These are phyloP conservation scores for Naganishia onofrii DNA, from an alignment of 768 basidiomycete species.

Conservation along the genomic window DNA sequence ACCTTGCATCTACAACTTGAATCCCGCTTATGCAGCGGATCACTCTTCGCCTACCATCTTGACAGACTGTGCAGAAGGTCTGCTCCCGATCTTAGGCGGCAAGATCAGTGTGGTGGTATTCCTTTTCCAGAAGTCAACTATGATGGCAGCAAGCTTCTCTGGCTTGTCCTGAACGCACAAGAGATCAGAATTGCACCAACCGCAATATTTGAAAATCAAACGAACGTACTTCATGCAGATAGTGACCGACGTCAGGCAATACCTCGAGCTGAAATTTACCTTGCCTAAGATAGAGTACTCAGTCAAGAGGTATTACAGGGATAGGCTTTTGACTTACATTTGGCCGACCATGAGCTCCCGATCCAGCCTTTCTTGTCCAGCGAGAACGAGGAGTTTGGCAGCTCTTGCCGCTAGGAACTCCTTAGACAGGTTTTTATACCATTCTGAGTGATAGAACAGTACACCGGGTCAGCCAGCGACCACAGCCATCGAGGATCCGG, in stretches of 20 bases:
- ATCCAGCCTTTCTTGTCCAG: slow-evolving; percentile 89
- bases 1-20: too few species aligned
- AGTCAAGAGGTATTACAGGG: not conserved
- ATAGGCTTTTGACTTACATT: slow-evolving; percentile 64
- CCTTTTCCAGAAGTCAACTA: slow-evolving; percentile 85
- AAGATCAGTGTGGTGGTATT: slow-evolving; percentile 57
- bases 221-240: slow-evolving; percentile 78
- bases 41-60: slow-evolving; percentile 32
- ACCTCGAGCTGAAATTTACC: slow-evolving; percentile 92
- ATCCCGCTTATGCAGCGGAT: not conserved
- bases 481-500: slow-evolving; percentile 23
- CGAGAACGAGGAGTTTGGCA: slow-evolving; percentile 82
- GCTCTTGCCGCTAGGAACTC: slow-evolving; percentile 73
- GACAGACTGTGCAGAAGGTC: slow-evolving; percentile 3
- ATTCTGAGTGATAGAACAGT: slow-evolving; percentile 59
- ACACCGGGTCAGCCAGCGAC: slow-evolving; percentile 7
- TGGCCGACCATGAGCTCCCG: slow-evolving; percentile 92
- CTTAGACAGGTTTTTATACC: slow-evolving; percentile 81
- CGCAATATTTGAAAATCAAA: not conserved
- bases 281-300: slow-evolving; percentile 40
- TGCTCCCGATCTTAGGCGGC: slow-evolving; percentile 44
- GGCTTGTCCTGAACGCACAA: slow-evolving; percentile 71
- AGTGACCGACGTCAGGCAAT: slow-evolving; percentile 81
- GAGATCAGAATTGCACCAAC: too few species aligned
- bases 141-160: slow-evolving; percentile 68